Evolutionary conservation across 306 rosid genomes (phyloP), one percentile per base, ranked within the genome.

Genomic region (Crotalaria pallida): DNA sequence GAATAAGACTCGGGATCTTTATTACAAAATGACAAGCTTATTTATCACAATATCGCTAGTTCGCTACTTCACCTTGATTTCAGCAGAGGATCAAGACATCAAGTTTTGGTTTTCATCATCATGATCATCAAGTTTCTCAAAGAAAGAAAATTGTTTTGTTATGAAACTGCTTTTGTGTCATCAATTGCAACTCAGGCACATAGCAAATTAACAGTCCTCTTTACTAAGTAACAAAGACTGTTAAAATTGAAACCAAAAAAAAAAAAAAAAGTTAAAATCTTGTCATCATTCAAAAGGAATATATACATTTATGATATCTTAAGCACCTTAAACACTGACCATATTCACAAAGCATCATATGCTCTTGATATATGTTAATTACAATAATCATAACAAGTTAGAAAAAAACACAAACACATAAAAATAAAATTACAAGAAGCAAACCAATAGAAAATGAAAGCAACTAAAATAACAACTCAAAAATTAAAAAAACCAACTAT

Each of bases 401-500:
- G 65, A 12, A 72, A 53, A 45, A 56, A 17, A 0, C 22, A 16
- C 51, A 67, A 60, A 33, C 23, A 77, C 22, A 53, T 3, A 18
- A 72, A 44, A 21, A 10, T 12, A 26, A 74, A 65, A 45, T 8
- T 34, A 34, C 12, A 8, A 38, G 6, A 29, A 29, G 44, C 38
- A 72, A 80, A 49, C 69, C 65, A 50, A 45, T 4, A 29, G 17
- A 77, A 1, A n/a, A 61, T 38, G 17, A 56, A 77, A 27, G 13
- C 17, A 21, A 10, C 6, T 17, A 55, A 40, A 65, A 69, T 3
- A 19, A 58, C 13, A 7, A 1, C 2, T 47, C 40, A 3, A 1
- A 19, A 49, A 85, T 83, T 77, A 79, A 58, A 41, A 18, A 47
- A 74, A 82, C 97, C 98, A 94, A 60, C 89, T 33, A 13, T 90